Base-by-base conservation (phyloP, 495 filamentous ascomycete species). In the Oleoguttula mirabilis region DNA sequence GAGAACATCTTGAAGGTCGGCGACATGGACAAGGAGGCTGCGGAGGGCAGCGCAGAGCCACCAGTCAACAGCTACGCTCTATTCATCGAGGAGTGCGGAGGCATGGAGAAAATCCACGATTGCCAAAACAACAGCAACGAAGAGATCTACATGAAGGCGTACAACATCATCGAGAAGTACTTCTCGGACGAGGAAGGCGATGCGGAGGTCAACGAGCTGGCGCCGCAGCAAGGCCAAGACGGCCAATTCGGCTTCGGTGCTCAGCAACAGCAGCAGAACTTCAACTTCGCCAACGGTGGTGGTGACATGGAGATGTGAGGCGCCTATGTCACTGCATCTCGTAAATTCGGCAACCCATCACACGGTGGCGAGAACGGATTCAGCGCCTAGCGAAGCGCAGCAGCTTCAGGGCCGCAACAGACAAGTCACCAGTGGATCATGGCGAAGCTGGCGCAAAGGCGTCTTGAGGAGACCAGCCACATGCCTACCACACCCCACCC, bases 81-180 rank as follows among this genome's bases (percentile, higher is more conserved):
- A 49, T 94, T 90, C 68, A 99, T 99, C 53, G 92, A 99, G 67
- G 92, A 99, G 60, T 90, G 87, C 44, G 85, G 84, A 51, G 92
- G 92, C 51, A 99, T 99, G 92, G 88, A 95, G 70, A 96, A 95
- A 79, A 95, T 99, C 56, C 92, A 99, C 64, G 88, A 95, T 53
- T 94, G 90, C 76, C 92, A 99, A 71, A 94, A 88, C 66, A 99
- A 99, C 54, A 88, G 92, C 66, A 99, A 99, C 67, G 92, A 96
- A 66, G 92, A 99, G 67, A 99, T 99, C 54, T 99, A 99, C 73
- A 95, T 99, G 90, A 99, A 99, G 77, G 93, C 92, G 0, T 99
- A 94, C 71, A 95, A 90, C 71, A 96, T 99, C 66, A 99, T 99
- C 56, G 92, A 96, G 75, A 95, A 94, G 70, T 96, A 99, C 72